A percentile compares a stretch with the other conserved stretches of the same genome.
These are phyloP conservation scores for Nicotiana obtusifolia DNA, from an alignment of 257 asterid species.

Conservation along the genomic window DNA sequence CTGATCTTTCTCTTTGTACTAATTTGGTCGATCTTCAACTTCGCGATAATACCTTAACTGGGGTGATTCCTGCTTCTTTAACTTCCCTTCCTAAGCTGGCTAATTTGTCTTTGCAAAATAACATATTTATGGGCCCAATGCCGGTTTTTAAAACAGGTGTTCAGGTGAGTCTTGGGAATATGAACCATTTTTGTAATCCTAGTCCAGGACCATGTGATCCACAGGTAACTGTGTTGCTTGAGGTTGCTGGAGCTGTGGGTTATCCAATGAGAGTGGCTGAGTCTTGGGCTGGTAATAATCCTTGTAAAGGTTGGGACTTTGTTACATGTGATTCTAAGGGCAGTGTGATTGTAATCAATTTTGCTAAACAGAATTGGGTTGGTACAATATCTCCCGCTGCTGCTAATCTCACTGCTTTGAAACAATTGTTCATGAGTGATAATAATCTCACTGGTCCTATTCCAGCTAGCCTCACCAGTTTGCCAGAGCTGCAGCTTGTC, in stretches of 20 bases:
- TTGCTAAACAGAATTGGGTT: constrained; percentile 42
- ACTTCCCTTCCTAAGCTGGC: constrained; percentile 43
- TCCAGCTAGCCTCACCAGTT: constrained; percentile 45
- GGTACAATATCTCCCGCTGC: constrained; percentile 62
- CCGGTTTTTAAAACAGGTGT: constrained; percentile 41
- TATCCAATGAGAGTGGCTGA: constrained; percentile 54
- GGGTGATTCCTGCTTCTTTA: constrained; percentile 60
- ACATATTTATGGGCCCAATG: constrained; percentile 65
- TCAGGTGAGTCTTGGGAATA: constrained; percentile 34
- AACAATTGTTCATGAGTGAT: constrained; percentile 39
- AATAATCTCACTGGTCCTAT: constrained; percentile 57
- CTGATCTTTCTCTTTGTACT: constrained; percentile 56
- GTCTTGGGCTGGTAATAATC: constrained; percentile 68
- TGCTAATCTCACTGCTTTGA: constrained; percentile 44
- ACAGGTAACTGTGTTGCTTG: constrained; percentile 58
- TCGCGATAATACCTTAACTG: constrained; percentile 63
- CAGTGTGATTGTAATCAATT: constrained; percentile 44
- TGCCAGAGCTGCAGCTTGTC: constrained; percentile 41
- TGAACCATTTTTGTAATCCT: constrained; percentile 50
- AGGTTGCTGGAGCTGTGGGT: constrained; percentile 39
- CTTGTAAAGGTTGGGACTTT: constrained; percentile 57
- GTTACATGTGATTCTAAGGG: constrained; percentile 49
- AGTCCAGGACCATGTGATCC: constrained; percentile 64
- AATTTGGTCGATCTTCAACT: constrained; percentile 47
- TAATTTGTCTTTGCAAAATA: constrained; percentile 45